Conservation (phyloP, 257 asterid genomes). For the Avicennia marina region DNA sequence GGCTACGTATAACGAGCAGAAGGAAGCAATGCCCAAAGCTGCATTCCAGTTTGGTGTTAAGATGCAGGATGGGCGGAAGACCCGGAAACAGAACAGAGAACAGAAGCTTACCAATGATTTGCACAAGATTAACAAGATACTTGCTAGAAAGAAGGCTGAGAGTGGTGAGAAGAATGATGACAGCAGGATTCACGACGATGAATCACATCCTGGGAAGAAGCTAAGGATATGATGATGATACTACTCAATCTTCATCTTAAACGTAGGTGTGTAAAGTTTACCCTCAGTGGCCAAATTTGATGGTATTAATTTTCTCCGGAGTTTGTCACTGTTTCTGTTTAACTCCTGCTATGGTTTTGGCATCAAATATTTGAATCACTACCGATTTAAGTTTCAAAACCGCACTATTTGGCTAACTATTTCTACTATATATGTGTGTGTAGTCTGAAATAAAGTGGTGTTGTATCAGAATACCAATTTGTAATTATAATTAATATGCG, state of each 20-base stretch:
- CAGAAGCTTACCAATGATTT: constrained; percentile 92
- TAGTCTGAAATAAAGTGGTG: too few species aligned
- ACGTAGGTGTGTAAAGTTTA: too few species aligned
- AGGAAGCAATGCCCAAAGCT: constrained; percentile 99
- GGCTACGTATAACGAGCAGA: constrained; percentile 95
- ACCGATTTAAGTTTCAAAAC: too few species aligned
- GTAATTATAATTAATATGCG: too few species aligned
- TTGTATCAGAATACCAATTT: too few species aligned
- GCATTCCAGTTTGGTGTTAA: constrained; percentile 99
- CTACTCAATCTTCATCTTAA: neutral
- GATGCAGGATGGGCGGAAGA: constrained; percentile 99
- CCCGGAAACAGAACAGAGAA: constrained; percentile 92
- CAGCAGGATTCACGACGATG: constrained; percentile 47
- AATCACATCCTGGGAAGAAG: constrained; percentile 84
- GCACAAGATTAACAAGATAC: constrained; percentile 88
- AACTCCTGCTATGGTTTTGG: too few species aligned
- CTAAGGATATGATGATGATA: constrained; percentile 45
- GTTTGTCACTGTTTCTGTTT: too few species aligned
- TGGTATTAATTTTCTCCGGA: too few species aligned
- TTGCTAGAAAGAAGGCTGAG: constrained; percentile 77
- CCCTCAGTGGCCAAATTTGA: too few species aligned
- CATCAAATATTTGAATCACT: too few species aligned
- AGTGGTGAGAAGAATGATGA: constrained; percentile 52
- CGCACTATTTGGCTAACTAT: too few species aligned
- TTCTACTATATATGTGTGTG: too few species aligned